phyloP scores from a whole-genome alignment of 2,329 filamentous ascomycete species.

The Phaeosphaeriaceae sp. region DNA sequence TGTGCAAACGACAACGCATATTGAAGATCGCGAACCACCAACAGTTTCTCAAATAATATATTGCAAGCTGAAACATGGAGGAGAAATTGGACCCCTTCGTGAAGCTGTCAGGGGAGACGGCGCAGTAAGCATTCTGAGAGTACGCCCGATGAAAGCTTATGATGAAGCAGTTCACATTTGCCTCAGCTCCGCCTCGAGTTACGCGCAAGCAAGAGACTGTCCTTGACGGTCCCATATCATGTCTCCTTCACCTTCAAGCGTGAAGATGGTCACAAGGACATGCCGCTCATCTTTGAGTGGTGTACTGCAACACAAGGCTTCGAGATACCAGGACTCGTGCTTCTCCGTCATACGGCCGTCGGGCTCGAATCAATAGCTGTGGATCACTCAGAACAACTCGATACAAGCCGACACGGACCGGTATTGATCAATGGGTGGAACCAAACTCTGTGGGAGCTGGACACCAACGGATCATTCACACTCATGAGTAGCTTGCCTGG shows the following conservation, averaged over 20 bases:
- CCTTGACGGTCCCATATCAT: constrained; percentile 1
- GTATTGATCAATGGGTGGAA: constrained; percentile 4
- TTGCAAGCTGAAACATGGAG: neutral
- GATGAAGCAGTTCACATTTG: neutral
- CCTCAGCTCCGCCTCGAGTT: neutral
- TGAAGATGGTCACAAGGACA: neutral
- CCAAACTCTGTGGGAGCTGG: constrained; percentile 6
- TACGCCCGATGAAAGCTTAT: neutral
- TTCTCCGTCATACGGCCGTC: neutral
- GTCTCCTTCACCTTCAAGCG: neutral
- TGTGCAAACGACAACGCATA: neutral
- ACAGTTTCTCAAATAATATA: neutral
- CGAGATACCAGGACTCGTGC: neutral
- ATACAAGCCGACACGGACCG: neutral
- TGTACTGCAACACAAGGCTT: neutral
- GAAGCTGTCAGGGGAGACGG: neutral
- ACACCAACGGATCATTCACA: constrained; percentile 2
- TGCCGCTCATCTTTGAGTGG: neutral
- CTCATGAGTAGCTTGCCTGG: constrained; percentile 4
- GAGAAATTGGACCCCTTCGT: neutral
- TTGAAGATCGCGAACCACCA: neutral
- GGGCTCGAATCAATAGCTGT: neutral
- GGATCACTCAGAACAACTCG: neutral
- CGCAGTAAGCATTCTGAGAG: neutral
- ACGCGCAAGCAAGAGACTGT: neutral